Evolutionary conservation across 2,329 filamentous ascomycete genomes (phyloP).

Genomic region (Lecanoromycetidae sp.): DNA sequence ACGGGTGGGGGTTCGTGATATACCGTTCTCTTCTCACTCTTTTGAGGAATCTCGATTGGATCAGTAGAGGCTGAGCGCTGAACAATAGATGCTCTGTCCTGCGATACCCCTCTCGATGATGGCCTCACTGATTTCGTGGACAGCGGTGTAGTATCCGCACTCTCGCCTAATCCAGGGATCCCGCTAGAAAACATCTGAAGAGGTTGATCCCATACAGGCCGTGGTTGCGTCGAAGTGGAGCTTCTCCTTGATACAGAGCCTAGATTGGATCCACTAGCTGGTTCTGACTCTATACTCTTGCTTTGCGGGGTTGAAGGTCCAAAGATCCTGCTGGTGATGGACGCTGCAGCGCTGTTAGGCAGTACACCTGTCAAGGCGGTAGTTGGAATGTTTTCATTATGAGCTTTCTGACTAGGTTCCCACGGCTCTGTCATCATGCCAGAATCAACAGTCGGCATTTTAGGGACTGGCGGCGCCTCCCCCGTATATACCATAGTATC

Average conservation of each 20-base stretch:
- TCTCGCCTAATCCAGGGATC: slow-evolving; percentile 16
- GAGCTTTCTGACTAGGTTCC: slow-evolving; percentile 25
- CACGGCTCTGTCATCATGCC: slow-evolving; percentile 52
- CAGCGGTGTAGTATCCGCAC: slow-evolving; percentile 15
- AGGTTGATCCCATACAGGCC: slow-evolving; percentile 18
- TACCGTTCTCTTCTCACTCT: not conserved
- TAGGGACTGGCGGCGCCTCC: slow-evolving; percentile 15
- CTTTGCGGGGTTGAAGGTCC: slow-evolving; percentile 8
- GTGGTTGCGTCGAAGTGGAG: slow-evolving; percentile 11
- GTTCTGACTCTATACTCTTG: not conserved
- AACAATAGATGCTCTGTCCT: slow-evolving; percentile 1
- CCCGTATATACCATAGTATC: slow-evolving; percentile 11
- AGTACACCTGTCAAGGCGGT: not conserved
- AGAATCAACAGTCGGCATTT: slow-evolving; percentile 43
- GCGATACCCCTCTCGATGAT: slow-evolving; percentile 4
- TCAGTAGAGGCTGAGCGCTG: not conserved
- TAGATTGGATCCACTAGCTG: slow-evolving; percentile 1
- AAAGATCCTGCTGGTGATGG: slow-evolving; percentile 8
- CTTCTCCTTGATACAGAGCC: slow-evolving; percentile 7
- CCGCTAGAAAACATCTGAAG: slow-evolving; percentile 14
- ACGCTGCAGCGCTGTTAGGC: slow-evolving; percentile 1
- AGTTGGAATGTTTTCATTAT: not conserved
- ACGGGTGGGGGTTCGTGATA: not conserved
- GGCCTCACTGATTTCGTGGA: slow-evolving; percentile 14
- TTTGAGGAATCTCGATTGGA: not conserved